Conservation (phyloP, 805 yeast species). For the Lipomyces yamadae region DNA sequence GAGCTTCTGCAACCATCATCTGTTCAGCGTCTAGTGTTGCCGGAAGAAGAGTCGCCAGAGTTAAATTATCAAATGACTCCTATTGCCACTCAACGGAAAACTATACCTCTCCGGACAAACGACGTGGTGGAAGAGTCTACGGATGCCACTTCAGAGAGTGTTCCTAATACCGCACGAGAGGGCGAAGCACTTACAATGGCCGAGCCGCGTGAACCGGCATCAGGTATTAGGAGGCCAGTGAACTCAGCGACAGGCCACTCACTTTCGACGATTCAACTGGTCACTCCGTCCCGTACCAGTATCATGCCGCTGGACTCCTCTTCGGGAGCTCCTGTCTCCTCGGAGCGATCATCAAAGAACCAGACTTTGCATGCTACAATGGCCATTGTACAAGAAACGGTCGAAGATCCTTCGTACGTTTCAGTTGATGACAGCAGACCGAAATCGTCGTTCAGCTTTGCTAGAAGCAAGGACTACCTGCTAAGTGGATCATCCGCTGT, state of each 20-base stretch:
- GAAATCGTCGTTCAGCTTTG: slow-evolving; percentile 19
- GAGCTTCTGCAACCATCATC: neutral
- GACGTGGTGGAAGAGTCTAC: neutral
- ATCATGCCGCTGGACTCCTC: neutral
- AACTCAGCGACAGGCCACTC: neutral
- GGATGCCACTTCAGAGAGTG: neutral
- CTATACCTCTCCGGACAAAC: neutral
- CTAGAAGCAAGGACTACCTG: slow-evolving; percentile 15
- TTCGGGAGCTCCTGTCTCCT: neutral
- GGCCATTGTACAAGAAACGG: neutral
- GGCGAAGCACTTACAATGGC: neutral
- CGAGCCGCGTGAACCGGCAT: neutral
- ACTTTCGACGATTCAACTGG: neutral
- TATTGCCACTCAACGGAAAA: neutral
- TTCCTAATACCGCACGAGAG: neutral
- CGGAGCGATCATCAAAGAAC: slow-evolving; percentile 7
- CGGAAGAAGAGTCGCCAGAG: neutral
- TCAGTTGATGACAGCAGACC: neutral
- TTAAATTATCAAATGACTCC: neutral
- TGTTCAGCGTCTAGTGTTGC: neutral
- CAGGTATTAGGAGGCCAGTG: neutral
- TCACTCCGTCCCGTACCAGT: neutral
- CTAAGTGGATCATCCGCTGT: slow-evolving; percentile 8
- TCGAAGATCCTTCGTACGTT: neutral
- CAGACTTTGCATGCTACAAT: neutral